Conservation (phyloP, 2,329 filamentous ascomycete species). For the Microcera coccophila region DNA sequence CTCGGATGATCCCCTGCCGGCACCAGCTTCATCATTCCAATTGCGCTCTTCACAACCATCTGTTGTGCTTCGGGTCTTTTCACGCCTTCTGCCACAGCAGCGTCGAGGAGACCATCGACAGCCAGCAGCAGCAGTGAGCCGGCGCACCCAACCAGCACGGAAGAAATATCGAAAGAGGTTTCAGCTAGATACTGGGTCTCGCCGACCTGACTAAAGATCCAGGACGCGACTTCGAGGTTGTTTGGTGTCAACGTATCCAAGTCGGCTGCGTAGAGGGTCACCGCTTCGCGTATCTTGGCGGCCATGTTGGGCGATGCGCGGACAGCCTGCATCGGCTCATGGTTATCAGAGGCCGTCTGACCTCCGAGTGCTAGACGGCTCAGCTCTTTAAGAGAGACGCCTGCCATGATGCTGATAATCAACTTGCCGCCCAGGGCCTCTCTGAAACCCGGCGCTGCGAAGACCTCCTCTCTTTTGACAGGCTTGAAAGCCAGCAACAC, state of each 20-base stretch:
- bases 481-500: slow-evolving; percentile 10
- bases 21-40: slow-evolving; percentile 10
- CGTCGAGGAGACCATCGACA: slow-evolving; percentile 10
- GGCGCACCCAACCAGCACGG: slow-evolving; percentile 10
- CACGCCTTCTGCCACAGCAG: slow-evolving; percentile 11
- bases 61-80: slow-evolving; percentile 7
- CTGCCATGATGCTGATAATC: slow-evolving; percentile 9
- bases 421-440: slow-evolving; percentile 6
- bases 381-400: slow-evolving; percentile 6
- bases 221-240: slow-evolving; percentile 1
- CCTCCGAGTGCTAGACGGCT: not conserved
- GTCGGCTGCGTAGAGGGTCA: slow-evolving; percentile 8
- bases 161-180: slow-evolving; percentile 7
- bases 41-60: slow-evolving; percentile 9
- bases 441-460: slow-evolving; percentile 4
- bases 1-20: slow-evolving; percentile 9
- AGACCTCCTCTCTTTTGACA: slow-evolving; percentile 10
- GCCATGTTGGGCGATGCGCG: slow-evolving; percentile 12
- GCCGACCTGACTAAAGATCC: slow-evolving; percentile 9
- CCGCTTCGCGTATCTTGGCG: slow-evolving; percentile 9
- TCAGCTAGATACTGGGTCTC: slow-evolving; percentile 4
- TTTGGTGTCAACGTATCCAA: not conserved
- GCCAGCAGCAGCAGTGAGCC: slow-evolving; percentile 9
- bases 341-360: not conserved
- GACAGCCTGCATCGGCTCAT: slow-evolving; percentile 1